Conservation (phyloP, 2,329 filamentous ascomycete genomes). For the Orbilia ellipsospora region DNA sequence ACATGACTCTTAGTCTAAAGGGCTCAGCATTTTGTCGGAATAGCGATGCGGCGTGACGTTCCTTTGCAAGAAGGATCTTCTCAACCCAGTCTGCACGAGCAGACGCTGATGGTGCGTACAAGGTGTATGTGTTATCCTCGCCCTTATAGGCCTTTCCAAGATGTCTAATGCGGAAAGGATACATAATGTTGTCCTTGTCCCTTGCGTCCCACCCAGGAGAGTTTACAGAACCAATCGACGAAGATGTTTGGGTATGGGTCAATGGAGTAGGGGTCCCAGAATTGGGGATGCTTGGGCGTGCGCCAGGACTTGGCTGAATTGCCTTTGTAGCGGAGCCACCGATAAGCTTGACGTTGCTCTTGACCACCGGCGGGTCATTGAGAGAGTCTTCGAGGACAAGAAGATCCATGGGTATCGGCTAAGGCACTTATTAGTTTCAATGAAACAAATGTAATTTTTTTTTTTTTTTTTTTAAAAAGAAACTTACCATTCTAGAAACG, state of each 20-base stretch:
- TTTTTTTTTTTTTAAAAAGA: no score
- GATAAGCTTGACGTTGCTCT: slow-evolving; percentile 70
- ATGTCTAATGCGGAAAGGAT: slow-evolving; percentile 95
- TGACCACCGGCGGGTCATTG: slow-evolving; percentile 89
- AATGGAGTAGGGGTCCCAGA: slow-evolving; percentile 68
- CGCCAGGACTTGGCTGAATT: slow-evolving; percentile 68
- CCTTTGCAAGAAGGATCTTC: slow-evolving; percentile 95
- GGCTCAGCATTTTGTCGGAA: slow-evolving; percentile 95
- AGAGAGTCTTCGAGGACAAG: slow-evolving; percentile 85
- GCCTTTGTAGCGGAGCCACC: slow-evolving; percentile 58
- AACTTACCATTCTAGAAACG: slow-evolving; percentile 83
- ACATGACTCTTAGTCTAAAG: slow-evolving; percentile 89
- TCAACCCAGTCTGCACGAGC: slow-evolving; percentile 88
- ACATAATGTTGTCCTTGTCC: slow-evolving; percentile 80
- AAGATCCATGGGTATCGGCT: slow-evolving; percentile 95
- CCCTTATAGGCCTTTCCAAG: slow-evolving; percentile 69
- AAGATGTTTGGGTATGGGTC: slow-evolving; percentile 75
- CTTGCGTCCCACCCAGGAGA: slow-evolving; percentile 61
- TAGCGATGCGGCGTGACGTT: slow-evolving; percentile 86
- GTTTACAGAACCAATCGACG: slow-evolving; percentile 70
- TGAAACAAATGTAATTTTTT: not conserved
- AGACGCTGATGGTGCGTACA: slow-evolving; percentile 82
- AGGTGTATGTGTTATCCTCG: slow-evolving; percentile 83
- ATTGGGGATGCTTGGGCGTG: slow-evolving; percentile 60
- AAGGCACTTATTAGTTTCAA: not conserved